These are phyloP conservation scores for Achaetomiella virescens DNA, from an alignment of 495 filamentous ascomycete genomes.

Conservation along the genomic window DNA sequence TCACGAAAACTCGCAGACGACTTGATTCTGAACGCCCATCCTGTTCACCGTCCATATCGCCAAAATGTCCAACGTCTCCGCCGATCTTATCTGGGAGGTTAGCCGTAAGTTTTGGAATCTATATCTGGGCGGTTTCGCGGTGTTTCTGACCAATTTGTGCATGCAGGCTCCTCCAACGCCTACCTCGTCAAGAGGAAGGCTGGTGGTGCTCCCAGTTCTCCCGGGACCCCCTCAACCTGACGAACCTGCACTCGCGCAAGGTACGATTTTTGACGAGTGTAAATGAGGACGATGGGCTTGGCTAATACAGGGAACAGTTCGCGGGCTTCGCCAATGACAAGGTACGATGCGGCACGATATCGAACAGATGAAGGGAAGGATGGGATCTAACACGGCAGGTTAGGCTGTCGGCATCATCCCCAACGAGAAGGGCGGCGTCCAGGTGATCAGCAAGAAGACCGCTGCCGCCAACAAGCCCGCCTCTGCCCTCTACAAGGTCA, in stretches of 20 bases:
- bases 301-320: constrained; percentile 53
- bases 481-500: constrained; percentile 54
- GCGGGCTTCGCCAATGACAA: constrained; percentile 88
- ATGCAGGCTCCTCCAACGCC: constrained; percentile 67
- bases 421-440: constrained; percentile 61
- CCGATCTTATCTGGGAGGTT: constrained; percentile 87
- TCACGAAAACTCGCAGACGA: constrained; percentile 26
- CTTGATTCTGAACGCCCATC: constrained; percentile 25
- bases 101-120: constrained; percentile 58
- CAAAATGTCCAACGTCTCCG: constrained; percentile 62
- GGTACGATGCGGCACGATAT: constrained; percentile 47
- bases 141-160: constrained; percentile 5
- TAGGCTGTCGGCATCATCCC: constrained; percentile 77
- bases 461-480: constrained; percentile 63
- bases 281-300: constrained; percentile 1
- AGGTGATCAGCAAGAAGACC: constrained; percentile 77
- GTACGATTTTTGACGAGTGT: constrained; percentile 40
- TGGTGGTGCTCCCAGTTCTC: constrained; percentile 78
- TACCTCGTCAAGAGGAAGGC: constrained; percentile 83
- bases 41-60: constrained; percentile 22
- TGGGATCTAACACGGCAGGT: constrained; percentile 15
- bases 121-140: neutral
- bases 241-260: constrained; percentile 87
- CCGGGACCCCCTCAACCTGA: constrained; percentile 83
- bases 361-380: neutral